Percentiles rank a stretch among this genome's conserved stretches.
phyloP scores from a whole-genome alignment of 345 rosid species.

The Erodium maritimum region DNA sequence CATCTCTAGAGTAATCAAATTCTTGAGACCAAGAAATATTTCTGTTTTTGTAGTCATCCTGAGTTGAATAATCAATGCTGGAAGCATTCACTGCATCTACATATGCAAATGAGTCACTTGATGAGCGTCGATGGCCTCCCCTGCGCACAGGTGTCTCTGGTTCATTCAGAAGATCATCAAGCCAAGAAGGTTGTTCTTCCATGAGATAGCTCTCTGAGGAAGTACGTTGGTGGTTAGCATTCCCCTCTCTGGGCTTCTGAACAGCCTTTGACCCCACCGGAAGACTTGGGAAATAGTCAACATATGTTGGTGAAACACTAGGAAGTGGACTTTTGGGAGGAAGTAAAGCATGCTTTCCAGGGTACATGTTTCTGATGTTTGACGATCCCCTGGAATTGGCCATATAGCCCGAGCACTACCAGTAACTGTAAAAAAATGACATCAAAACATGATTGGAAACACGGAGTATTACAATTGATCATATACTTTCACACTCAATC shows the following conservation, averaged over 20 bases:
- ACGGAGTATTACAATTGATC: background rate
- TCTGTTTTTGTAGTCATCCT: constrained; percentile 45
- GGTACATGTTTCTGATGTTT: constrained; percentile 47
- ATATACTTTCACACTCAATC: too few species aligned
- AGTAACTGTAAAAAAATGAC: constrained; percentile 21
- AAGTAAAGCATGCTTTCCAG: constrained; percentile 74
- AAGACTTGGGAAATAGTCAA: constrained; percentile 49
- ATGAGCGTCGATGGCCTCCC: constrained; percentile 94
- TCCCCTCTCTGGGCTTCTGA: constrained; percentile 55
- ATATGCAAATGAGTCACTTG: constrained; percentile 94
- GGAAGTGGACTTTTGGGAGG: constrained; percentile 96
- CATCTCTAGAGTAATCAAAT: constrained; percentile 41
- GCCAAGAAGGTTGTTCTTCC: constrained; percentile 98
- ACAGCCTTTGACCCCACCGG: constrained; percentile 49
- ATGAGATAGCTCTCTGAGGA: constrained; percentile 71
- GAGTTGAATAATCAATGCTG: constrained; percentile 45
- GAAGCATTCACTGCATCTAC: constrained; percentile 49
- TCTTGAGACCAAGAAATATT: constrained; percentile 56
- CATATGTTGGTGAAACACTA: constrained; percentile 44
- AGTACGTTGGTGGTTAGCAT: constrained; percentile 67
- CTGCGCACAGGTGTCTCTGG: constrained; percentile 83
- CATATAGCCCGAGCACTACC: constrained; percentile 41
- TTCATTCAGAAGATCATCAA: constrained; percentile 95
- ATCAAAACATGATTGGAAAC: background rate
- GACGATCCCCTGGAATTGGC: constrained; percentile 71